These are phyloP conservation scores for Globisporangium nunn DNA, from an alignment of 352 stramenopile species.

Conservation along the genomic window DNA sequence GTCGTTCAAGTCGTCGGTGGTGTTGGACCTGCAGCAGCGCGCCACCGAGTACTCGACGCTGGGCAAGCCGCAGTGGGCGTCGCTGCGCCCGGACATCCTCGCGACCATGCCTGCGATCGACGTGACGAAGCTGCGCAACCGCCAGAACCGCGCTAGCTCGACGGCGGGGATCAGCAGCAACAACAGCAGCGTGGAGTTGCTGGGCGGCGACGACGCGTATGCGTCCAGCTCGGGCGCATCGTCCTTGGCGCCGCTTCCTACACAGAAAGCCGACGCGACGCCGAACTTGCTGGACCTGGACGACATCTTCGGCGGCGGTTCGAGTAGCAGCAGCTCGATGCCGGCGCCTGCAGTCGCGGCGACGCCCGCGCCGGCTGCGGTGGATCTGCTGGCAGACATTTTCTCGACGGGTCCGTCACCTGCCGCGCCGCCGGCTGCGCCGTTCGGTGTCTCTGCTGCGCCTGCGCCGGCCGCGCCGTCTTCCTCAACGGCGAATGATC, in stretches of 20 bases:
- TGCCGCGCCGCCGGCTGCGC: constrained; percentile 15
- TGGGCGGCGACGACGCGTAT: constrained; percentile 68
- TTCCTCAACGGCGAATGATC: constrained; percentile 25
- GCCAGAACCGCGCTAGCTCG: constrained; percentile 43
- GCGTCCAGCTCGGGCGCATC: constrained; percentile 11
- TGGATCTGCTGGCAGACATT: constrained; percentile 95
- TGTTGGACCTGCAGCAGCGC: constrained; percentile 96
- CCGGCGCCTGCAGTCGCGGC: constrained; percentile 15
- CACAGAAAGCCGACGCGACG: constrained; percentile 7
- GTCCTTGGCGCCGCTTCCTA: constrained; percentile 1
- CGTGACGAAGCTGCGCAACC: constrained; percentile 63
- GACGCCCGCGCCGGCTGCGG: constrained; percentile 16
- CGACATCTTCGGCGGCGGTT: constrained; percentile 90
- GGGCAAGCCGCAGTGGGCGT: constrained; percentile 65
- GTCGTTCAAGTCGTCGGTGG: constrained; percentile 88
- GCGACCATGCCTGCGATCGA: constrained; percentile 94
- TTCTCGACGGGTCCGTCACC: constrained; percentile 57
- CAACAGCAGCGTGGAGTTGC: constrained; percentile 18
- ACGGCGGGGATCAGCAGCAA: constrained; percentile 15
- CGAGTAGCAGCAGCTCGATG: constrained; percentile 15
- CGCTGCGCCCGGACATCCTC: constrained; percentile 84
- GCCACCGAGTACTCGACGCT: constrained; percentile 94
- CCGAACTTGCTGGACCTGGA: constrained; percentile 92
- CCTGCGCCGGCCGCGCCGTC: background rate
- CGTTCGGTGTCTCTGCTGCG: constrained; percentile 14